Percentiles rank a stretch among this genome's conserved stretches.
Evolutionary conservation across 441 rosid species (phyloP).

Genomic region (Hura crepitans): DNA sequence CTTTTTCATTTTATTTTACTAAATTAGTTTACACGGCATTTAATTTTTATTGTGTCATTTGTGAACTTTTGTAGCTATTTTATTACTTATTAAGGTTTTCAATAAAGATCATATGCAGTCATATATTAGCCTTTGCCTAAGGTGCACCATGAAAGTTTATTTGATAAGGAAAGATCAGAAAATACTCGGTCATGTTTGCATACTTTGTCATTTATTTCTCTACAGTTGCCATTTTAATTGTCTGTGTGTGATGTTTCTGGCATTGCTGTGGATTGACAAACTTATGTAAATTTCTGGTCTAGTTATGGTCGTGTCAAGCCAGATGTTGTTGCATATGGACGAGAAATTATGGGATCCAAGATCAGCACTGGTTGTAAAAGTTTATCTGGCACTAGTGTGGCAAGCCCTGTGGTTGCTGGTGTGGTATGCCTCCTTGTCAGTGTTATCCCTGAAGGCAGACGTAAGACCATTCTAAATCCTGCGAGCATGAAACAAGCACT

Average conservation of each 20-base stretch:
- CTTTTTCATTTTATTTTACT: background rate
- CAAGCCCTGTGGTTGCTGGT: constrained; percentile 99
- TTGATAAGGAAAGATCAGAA: background rate
- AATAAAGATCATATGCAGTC: constrained; percentile 5
- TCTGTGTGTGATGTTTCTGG: background rate
- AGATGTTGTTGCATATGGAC: constrained; percentile 95
- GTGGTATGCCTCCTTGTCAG: constrained; percentile 93
- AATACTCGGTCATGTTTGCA: background rate
- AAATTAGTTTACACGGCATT: background rate
- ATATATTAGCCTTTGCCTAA: constrained; percentile 4
- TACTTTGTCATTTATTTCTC: background rate
- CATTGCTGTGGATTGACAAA: background rate
- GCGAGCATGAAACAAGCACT: constrained; percentile 99
- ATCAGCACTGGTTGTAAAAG: constrained; percentile 97
- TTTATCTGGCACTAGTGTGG: constrained; percentile 97
- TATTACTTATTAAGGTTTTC: background rate
- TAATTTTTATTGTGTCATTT: background rate
- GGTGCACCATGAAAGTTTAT: background rate
- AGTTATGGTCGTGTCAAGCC: constrained; percentile 98
- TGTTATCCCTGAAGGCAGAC: constrained; percentile 63
- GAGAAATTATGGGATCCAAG: constrained; percentile 97
- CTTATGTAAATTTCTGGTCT: constrained; percentile 21
- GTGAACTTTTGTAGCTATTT: background rate
- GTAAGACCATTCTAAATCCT: constrained; percentile 77
- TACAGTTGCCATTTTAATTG: background rate